Base-by-base conservation (phyloP, 768 basidiomycete genomes). In the Pleurotus cornucopiae region DNA sequence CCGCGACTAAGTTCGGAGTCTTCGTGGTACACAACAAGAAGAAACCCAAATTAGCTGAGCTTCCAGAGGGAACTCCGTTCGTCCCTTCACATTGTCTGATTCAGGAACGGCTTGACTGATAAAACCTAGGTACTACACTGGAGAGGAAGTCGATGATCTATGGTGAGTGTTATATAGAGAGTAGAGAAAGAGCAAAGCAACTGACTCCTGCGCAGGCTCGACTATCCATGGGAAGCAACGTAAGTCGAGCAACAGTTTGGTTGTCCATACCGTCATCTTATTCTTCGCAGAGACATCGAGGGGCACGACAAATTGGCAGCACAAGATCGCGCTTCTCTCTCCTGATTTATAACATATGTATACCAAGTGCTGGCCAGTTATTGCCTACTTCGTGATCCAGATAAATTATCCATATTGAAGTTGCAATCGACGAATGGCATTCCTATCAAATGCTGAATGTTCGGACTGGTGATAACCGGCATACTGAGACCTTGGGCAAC, bases 21-120 rank as follows among this genome's bases (percentile, higher is more conserved):
- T 99, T 98, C 65, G 96, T 98, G 46, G 91, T 95, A 21, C 91
- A 94, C 72, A 92, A 94, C 76, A 98, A 98, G 75, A 76, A 85
- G 58, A 98, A 98, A 73, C 75, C 77, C 30, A 99, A 99, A 74
- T 67, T 85, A 37, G 94, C 84, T 23, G 71, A 82, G 45, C 72
- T 99, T 38, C 90, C 94, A 2, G 62, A 75, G 1, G 81, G 82
- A 57, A 76, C 78, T 23, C 81, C 78, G 89, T 92, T 47, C 41
- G 49, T 56, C 41, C 41, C 30, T 26, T 12, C 39, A 47, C 38
- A 34, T 55, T 21, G n/a, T 41, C 25, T 16, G 3, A 12, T 25
- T 41, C 4, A 34, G 16, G 14, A 5, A 21, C 11, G 11, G 13
- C 26, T 14, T 26, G 20, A 37, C 23, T 26, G 14, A 37, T 11